phyloP scores from a whole-genome alignment of 805 yeast species.

The Candida silvicultrix region DNA sequence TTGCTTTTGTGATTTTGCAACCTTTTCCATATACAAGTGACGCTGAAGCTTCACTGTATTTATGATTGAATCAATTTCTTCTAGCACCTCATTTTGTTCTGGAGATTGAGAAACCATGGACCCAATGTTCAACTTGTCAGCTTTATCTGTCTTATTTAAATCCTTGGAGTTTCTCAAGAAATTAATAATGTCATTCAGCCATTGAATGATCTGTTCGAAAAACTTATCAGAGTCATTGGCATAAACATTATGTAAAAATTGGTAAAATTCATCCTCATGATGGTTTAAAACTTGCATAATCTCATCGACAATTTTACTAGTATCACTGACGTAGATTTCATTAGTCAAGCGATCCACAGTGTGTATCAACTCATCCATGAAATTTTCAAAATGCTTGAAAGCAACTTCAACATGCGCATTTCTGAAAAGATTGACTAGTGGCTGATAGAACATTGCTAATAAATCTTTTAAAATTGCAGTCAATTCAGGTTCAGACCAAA shows the following conservation, averaged over 20 bases:
- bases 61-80: constrained; percentile 34
- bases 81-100: constrained; percentile 23
- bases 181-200: constrained; percentile 65
- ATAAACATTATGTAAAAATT: constrained; percentile 78
- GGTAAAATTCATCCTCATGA: constrained; percentile 68
- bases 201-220: constrained; percentile 63
- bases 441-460: constrained; percentile 66
- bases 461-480: constrained; percentile 70
- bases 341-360: constrained; percentile 46
- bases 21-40: constrained; percentile 21
- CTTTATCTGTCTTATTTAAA: constrained; percentile 23
- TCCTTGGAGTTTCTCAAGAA: constrained; percentile 58
- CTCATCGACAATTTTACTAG: constrained; percentile 60
- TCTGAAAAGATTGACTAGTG: constrained; percentile 62
- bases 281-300: constrained; percentile 60
- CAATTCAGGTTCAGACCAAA: constrained; percentile 84
- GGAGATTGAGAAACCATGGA: constrained; percentile 22
- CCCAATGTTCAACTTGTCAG: constrained; percentile 40
- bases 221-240: constrained; percentile 64
- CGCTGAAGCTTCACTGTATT: constrained; percentile 29
- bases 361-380: constrained; percentile 59
- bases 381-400: constrained; percentile 54
- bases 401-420: constrained; percentile 62
- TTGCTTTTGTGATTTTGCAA: constrained; percentile 19
- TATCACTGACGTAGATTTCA: constrained; percentile 42